Conservation (phyloP, 2,329 filamentous ascomycete genomes). For the Sphaerulina vaccinii region DNA sequence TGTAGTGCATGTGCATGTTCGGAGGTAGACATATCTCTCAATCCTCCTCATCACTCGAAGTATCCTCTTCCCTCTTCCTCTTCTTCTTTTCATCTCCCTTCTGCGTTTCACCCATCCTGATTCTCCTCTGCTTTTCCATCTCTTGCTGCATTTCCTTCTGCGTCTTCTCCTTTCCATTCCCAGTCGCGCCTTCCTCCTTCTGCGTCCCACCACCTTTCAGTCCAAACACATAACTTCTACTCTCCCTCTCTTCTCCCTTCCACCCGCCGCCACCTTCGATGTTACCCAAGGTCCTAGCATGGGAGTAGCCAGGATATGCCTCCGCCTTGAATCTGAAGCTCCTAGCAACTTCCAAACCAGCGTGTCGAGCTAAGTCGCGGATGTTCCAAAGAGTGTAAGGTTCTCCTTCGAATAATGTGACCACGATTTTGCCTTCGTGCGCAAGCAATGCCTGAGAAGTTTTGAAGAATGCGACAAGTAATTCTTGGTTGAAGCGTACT, state of each 20-base stretch:
- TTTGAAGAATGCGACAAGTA: constrained; percentile 68
- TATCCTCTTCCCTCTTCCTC: constrained; percentile 4
- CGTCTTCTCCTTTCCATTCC: background rate
- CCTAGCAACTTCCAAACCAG: constrained; percentile 65
- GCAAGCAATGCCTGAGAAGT: constrained; percentile 54
- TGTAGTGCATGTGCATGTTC: too few species aligned
- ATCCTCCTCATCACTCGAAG: constrained; percentile 1
- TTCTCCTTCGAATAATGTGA: constrained; percentile 89
- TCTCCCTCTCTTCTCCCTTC: constrained; percentile 50
- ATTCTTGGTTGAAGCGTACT: constrained; percentile 84
- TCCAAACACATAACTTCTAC: constrained; percentile 49
- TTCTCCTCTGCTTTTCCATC: constrained; percentile 10
- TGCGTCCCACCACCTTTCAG: constrained; percentile 31
- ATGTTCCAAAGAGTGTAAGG: constrained; percentile 97
- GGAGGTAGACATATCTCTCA: too few species aligned
- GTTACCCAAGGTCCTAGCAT: constrained; percentile 69
- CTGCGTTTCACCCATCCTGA: constrained; percentile 2
- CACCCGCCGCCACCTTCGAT: constrained; percentile 47
- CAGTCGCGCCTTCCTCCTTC: background rate
- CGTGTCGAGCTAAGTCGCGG: constrained; percentile 77
- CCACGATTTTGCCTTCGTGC: constrained; percentile 61
- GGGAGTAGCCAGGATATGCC: constrained; percentile 71
- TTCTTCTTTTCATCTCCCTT: constrained; percentile 3
- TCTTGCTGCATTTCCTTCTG: constrained; percentile 9
- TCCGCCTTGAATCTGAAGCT: constrained; percentile 68